These are phyloP conservation scores for Ramaria sp. DNA, from an alignment of 768 basidiomycete species.

Conservation along the genomic window DNA sequence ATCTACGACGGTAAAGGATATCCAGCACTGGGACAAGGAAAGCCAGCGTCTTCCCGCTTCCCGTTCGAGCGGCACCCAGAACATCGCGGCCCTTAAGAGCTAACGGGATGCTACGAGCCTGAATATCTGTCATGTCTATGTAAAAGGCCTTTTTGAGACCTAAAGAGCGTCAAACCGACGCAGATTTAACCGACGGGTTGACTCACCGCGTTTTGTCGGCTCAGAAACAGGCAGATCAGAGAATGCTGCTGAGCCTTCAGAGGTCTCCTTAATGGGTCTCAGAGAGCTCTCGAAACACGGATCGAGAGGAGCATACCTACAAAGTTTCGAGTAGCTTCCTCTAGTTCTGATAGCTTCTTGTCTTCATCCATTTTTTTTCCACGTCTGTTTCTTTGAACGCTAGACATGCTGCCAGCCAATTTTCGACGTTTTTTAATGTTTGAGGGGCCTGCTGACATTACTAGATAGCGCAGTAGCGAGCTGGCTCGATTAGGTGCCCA, in stretches of 20 bases:
- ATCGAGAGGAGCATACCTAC: slow-evolving; percentile 16
- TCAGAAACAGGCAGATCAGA: slow-evolving; percentile 70
- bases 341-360: slow-evolving; percentile 21
- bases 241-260: slow-evolving; percentile 47
- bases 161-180: slow-evolving; percentile 17
- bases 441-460: background rate
- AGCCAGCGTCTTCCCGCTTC: slow-evolving; percentile 66
- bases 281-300: background rate
- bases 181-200: slow-evolving; percentile 1
- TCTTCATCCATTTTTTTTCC: slow-evolving; percentile 11
- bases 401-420: background rate
- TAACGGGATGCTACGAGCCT: slow-evolving; percentile 46
- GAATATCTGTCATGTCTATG: slow-evolving; percentile 77
- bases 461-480: no score
- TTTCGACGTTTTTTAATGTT: slow-evolving; percentile 1
- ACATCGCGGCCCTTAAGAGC: slow-evolving; percentile 56
- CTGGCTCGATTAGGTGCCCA: no score
- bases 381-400: background rate
- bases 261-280: slow-evolving; percentile 32
- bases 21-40: slow-evolving; percentile 63
- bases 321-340: slow-evolving; percentile 20
- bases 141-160: slow-evolving; percentile 85
- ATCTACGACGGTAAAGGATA: slow-evolving; percentile 50
- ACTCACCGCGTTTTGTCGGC: slow-evolving; percentile 58
- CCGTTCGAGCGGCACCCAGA: slow-evolving; percentile 59